Percentiles rank a stretch among this genome's conserved stretches.
phyloP scores from a whole-genome alignment of 2,329 filamentous ascomycete species.

The Talaromyces rugulosus region DNA sequence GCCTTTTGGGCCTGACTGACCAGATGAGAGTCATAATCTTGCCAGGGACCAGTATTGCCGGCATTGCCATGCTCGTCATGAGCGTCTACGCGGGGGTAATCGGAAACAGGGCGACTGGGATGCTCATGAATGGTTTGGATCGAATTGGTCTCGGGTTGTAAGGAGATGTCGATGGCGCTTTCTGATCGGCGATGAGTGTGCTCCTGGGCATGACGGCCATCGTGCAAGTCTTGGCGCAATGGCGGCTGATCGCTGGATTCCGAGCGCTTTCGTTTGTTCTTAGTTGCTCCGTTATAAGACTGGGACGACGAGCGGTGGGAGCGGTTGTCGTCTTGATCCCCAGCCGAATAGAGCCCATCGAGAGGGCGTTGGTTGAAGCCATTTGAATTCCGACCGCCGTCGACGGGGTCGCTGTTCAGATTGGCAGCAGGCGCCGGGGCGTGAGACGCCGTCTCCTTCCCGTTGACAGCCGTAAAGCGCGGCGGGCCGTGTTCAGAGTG shows the following conservation, averaged over 20 bases:
- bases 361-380: conserved; percentile 43
- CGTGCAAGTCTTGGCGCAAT: conserved; percentile 31
- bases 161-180: conserved; percentile 24
- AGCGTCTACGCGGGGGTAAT: conserved; percentile 23
- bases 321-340: conserved; percentile 20
- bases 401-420: conserved; percentile 17
- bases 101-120: conserved; percentile 18
- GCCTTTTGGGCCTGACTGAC: conserved; percentile 46
- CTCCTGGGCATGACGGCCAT: conserved; percentile 30
- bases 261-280: conserved; percentile 66
- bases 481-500: conserved; percentile 39
- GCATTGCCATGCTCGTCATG: conserved; percentile 25
- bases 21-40: conserved; percentile 38
- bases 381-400: conserved; percentile 16
- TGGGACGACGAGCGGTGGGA: conserved; percentile 25
- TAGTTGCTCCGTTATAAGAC: conserved; percentile 28
- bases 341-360: conserved; percentile 41
- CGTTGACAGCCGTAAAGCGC: conserved; percentile 45
- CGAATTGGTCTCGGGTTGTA: conserved; percentile 18
- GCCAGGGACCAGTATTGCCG: conserved; percentile 30
- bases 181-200: conserved; percentile 37
- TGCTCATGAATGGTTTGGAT: conserved; percentile 18
- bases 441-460: conserved; percentile 24
- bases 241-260: conserved; percentile 51
- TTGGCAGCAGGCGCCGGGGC: conserved; percentile 1